Percentiles rank a stretch among this genome's conserved stretches.
phyloP scores from a whole-genome alignment of 768 basidiomycete species.

The Leccinum aurantiacum region DNA sequence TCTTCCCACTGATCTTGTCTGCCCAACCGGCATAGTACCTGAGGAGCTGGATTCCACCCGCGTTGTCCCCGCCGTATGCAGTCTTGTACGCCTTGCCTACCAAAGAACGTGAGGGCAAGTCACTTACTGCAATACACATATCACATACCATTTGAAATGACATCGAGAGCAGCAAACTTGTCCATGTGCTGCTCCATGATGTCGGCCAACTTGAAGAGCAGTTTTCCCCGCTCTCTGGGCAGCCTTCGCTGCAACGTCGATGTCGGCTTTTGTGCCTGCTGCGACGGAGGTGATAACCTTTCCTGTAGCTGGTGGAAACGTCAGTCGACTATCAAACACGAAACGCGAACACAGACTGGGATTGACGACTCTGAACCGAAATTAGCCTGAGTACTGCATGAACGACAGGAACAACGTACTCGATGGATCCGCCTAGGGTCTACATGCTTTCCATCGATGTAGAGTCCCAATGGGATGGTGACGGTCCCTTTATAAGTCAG shows the following conservation, averaged over 20 bases:
- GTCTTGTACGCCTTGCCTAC: conserved; percentile 10
- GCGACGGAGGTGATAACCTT: conserved; percentile 11
- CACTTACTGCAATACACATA: no score
- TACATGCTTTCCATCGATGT: conserved; percentile 57
- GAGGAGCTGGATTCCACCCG: background rate
- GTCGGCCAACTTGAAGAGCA: conserved; percentile 11
- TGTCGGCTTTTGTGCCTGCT: conserved; percentile 8
- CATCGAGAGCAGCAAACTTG: conserved; percentile 11
- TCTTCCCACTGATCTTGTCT: conserved; percentile 13
- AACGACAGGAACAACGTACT: conserved; percentile 42
- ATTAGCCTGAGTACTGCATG: conserved; percentile 1
- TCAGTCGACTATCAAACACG: conserved; percentile 18
- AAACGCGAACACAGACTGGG: conserved; percentile 37
- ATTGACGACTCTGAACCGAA: conserved; percentile 49
- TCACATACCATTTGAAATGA: conserved; percentile 4
- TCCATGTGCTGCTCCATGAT: conserved; percentile 9
- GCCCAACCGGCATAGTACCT: conserved; percentile 17
- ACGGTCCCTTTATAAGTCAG: conserved; percentile 56
- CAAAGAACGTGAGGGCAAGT: background rate
- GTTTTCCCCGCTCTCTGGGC: conserved; percentile 5
- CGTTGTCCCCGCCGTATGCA: conserved; percentile 1
- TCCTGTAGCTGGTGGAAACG: conserved; percentile 13
- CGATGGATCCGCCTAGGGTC: conserved; percentile 57
- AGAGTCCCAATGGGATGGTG: conserved; percentile 62
- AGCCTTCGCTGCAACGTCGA: conserved; percentile 9